A percentile compares a stretch with the other conserved stretches of the same genome.
Evolutionary conservation across 306 rosid species (phyloP).

Genomic region (Cajanus cajan): DNA sequence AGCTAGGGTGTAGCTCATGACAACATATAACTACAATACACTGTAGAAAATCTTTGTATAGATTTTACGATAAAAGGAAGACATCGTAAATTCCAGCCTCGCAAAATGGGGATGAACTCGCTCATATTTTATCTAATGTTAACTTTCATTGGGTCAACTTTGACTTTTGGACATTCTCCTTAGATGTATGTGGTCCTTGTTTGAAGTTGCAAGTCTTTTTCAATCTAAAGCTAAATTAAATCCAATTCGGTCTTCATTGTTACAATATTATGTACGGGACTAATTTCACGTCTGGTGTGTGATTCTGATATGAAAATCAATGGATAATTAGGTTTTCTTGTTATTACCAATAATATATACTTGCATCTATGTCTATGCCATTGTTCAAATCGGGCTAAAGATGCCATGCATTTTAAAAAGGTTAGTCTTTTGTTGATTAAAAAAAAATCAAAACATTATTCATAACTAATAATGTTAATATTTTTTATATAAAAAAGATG

Average conservation of each 20-base stretch:
- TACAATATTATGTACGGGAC: not conserved
- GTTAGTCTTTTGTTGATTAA: too few relatives aligned
- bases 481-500: too few relatives aligned
- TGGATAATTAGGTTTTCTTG: not conserved
- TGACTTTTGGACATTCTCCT: slow-evolving; percentile 12
- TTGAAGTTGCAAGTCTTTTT: not conserved
- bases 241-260: not conserved
- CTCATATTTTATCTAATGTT: not conserved
- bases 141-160: not conserved
- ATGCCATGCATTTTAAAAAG: too few relatives aligned
- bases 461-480: too few relatives aligned
- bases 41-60: not conserved
- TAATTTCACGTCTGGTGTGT: not conserved
- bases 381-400: too few relatives aligned
- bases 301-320: not conserved
- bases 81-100: not conserved
- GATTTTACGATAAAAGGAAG: not conserved
- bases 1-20: slow-evolving; percentile 4
- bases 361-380: too few relatives aligned
- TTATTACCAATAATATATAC: not conserved
- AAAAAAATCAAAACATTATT: too few relatives aligned
- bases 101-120: not conserved
- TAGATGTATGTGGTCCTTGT: not conserved
- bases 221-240: not conserved
- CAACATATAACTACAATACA: not conserved